phyloP scores from a whole-genome alignment of 495 filamentous ascomycete species.

The Penicillium angulare region DNA sequence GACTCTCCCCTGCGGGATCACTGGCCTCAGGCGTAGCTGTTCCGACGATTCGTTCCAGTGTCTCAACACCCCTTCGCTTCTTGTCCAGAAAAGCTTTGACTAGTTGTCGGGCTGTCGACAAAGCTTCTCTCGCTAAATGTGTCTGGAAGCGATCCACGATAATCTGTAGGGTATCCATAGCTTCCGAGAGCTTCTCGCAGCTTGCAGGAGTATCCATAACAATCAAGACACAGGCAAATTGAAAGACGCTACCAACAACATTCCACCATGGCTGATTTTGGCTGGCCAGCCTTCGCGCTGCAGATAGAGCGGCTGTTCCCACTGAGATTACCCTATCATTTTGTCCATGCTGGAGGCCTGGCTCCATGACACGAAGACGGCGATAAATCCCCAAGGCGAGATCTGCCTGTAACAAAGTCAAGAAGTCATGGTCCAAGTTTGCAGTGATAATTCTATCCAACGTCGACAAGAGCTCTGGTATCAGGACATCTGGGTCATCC shows the following conservation, averaged over 20 bases:
- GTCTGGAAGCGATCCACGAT: slow-evolving; percentile 32
- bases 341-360: slow-evolving; percentile 14
- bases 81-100: slow-evolving; percentile 23
- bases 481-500: slow-evolving; percentile 1
- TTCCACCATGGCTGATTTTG: slow-evolving; percentile 42
- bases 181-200: slow-evolving; percentile 28
- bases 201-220: slow-evolving; percentile 36
- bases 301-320: slow-evolving; percentile 16
- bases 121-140: slow-evolving; percentile 36
- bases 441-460: slow-evolving; percentile 10
- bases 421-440: slow-evolving; percentile 21
- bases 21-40: background rate
- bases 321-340: slow-evolving; percentile 18
- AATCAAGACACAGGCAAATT: slow-evolving; percentile 42
- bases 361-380: slow-evolving; percentile 33
- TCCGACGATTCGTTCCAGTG: slow-evolving; percentile 16
- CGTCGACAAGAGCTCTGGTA: slow-evolving; percentile 16
- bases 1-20: background rate
- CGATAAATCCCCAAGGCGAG: slow-evolving; percentile 39
- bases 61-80: slow-evolving; percentile 19
- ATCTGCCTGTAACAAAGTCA: slow-evolving; percentile 34
- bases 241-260: slow-evolving; percentile 39
- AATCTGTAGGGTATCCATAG: slow-evolving; percentile 36
- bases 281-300: slow-evolving; percentile 26
- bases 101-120: slow-evolving; percentile 35